A percentile compares a stretch with the other conserved stretches of the same genome.
phyloP scores from a whole-genome alignment of 257 asterid genomes.

The Cruciata laevipes region DNA sequence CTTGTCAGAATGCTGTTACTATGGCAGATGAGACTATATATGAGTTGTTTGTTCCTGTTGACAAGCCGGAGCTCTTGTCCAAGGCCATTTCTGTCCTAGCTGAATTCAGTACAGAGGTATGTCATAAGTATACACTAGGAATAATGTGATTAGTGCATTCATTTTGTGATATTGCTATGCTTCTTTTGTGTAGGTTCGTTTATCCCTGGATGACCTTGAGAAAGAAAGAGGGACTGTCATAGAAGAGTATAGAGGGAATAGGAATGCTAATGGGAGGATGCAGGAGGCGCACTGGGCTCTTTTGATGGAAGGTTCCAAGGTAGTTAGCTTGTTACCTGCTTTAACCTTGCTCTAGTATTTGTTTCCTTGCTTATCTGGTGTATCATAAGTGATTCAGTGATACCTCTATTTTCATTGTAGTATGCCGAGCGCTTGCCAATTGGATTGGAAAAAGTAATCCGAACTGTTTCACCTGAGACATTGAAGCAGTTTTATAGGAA shows the following conservation, averaged over 20 bases:
- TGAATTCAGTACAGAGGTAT: conserved; percentile 91
- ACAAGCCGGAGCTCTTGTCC: conserved; percentile 83
- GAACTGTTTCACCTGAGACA: conserved; percentile 64
- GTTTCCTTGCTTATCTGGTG: neutral
- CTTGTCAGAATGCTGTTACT: conserved; percentile 90
- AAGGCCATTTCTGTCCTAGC: conserved; percentile 83
- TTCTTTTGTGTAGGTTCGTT: conserved; percentile 55
- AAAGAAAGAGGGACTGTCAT: conserved; percentile 97
- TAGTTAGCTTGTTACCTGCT: conserved; percentile 14
- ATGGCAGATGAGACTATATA: conserved; percentile 90
- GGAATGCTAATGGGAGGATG: conserved; percentile 94
- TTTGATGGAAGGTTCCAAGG: conserved; percentile 98
- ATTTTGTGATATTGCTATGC: neutral
- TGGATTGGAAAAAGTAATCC: conserved; percentile 85
- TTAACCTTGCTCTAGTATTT: neutral
- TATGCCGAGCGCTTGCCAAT: conserved; percentile 90
- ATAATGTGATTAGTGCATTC: neutral
- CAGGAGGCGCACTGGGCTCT: conserved; percentile 93
- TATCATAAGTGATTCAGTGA: conserved; percentile 1
- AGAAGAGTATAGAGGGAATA: conserved; percentile 80
- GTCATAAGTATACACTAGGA: conserved; percentile 6
- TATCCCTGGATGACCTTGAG: conserved; percentile 69
- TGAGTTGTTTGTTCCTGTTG: conserved; percentile 90
- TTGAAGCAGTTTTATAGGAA: conserved; percentile 72
- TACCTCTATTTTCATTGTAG: conserved; percentile 35